Percentiles rank a stretch among this genome's conserved stretches.
These are phyloP conservation scores for Alternaria conjuncta DNA, from an alignment of 2,329 filamentous ascomycete genomes.

Conservation along the genomic window DNA sequence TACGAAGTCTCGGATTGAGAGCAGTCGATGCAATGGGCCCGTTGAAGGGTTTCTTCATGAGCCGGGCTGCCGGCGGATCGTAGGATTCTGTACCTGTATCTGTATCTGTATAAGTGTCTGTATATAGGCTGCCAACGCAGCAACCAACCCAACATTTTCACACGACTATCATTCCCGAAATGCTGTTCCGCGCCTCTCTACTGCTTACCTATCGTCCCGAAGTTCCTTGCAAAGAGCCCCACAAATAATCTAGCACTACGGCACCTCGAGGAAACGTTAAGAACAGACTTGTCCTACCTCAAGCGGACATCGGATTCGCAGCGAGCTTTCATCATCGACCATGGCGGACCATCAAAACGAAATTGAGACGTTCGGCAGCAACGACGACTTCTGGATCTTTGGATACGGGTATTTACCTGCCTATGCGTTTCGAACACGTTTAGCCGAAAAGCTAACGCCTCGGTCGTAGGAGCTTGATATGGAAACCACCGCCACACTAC, in stretches of 20 bases:
- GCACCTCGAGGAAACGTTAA: neutral
- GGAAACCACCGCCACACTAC: constrained; percentile 96
- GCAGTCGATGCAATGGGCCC: constrained; percentile 76
- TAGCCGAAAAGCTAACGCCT: neutral
- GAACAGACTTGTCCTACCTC: neutral
- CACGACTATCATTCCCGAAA: neutral
- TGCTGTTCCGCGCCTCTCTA: neutral
- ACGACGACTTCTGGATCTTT: constrained; percentile 89
- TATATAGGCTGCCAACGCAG: constrained; percentile 2
- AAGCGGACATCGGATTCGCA: neutral
- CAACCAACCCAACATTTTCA: neutral
- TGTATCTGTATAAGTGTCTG: constrained; percentile 15
- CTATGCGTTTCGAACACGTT: neutral
- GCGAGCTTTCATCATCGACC: neutral
- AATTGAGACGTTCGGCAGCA: constrained; percentile 42
- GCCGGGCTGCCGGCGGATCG: constrained; percentile 57
- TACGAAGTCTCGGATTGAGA: constrained; percentile 77
- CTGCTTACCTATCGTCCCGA: neutral
- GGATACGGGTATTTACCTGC: constrained; percentile 79
- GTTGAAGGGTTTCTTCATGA: constrained; percentile 88
- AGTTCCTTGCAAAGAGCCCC: neutral
- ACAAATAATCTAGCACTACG: neutral
- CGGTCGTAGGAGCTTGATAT: constrained; percentile 80
- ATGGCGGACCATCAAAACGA: constrained; percentile 39
- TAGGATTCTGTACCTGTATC: constrained; percentile 19